These are phyloP conservation scores for Tricholoma furcatifolium DNA, from an alignment of 768 basidiomycete genomes.

Conservation along the genomic window DNA sequence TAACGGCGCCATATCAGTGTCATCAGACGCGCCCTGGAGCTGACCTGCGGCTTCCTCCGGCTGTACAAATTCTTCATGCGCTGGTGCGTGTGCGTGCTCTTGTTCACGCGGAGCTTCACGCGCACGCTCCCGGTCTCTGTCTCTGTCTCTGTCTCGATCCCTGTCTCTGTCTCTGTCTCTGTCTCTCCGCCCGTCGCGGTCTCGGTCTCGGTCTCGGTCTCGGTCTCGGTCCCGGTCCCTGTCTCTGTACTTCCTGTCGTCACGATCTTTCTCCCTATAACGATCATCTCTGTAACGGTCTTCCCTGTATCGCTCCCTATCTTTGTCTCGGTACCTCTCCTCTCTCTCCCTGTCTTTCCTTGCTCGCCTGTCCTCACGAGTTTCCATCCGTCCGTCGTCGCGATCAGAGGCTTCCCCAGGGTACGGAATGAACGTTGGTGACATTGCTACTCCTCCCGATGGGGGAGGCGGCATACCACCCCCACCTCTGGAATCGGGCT, in stretches of 20 bases:
- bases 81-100: neutral
- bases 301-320: neutral
- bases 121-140: slow-evolving; percentile 3
- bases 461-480: neutral
- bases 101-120: slow-evolving; percentile 13
- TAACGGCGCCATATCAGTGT: slow-evolving; percentile 25
- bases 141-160: too few species aligned
- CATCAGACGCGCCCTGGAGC: slow-evolving; percentile 21
- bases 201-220: too few species aligned
- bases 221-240: slow-evolving; percentile 8
- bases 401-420: neutral
- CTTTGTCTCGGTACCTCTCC: neutral
- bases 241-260: neutral
- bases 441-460: slow-evolving; percentile 3
- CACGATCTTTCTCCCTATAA: neutral
- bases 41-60: slow-evolving; percentile 17
- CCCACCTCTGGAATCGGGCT: slow-evolving; percentile 7
- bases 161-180: too few species aligned
- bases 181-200: neutral
- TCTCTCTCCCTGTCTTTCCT: slow-evolving; percentile 1
- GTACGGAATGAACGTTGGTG: slow-evolving; percentile 17
- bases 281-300: neutral
- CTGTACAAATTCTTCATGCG: slow-evolving; percentile 4
- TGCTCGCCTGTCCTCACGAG: neutral
- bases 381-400: slow-evolving; percentile 6